Evolutionary conservation across 192 early-diverging fungal genomes (phyloP).

Genomic region (Entomortierella parvispora): DNA sequence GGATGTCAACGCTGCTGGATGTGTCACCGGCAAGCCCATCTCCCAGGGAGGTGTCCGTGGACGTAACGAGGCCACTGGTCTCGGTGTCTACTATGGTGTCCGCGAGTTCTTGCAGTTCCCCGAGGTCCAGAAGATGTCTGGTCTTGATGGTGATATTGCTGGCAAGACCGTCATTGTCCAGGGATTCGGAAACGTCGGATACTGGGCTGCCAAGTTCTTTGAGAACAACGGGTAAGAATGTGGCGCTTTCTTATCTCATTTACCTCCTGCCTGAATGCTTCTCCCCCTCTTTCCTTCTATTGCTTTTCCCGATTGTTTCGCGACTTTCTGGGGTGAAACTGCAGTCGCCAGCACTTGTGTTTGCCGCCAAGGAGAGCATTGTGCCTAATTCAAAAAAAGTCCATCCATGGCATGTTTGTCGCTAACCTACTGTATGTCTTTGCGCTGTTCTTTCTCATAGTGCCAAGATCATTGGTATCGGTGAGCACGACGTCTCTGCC

Average conservation of each 20-base stretch:
- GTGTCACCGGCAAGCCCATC: conserved; percentile 86
- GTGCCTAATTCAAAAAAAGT: too few species aligned
- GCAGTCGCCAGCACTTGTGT: too few species aligned
- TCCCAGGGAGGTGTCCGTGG: conserved; percentile 84
- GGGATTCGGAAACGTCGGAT: conserved; percentile 89
- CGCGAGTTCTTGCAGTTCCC: conserved; percentile 82
- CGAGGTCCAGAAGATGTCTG: conserved; percentile 79
- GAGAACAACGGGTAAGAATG: conserved; percentile 66
- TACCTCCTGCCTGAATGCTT: neutral
- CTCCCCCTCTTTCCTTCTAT: neutral
- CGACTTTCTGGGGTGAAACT: too few species aligned
- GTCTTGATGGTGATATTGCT: conserved; percentile 66
- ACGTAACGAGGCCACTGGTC: conserved; percentile 83
- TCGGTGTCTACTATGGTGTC: conserved; percentile 85
- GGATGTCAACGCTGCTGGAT: conserved; percentile 84
- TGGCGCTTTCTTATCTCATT: neutral
- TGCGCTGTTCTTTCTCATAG: conserved; percentile 26
- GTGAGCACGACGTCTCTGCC: conserved; percentile 74
- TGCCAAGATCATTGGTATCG: conserved; percentile 79
- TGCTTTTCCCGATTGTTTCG: neutral
- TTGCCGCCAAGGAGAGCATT: too few species aligned
- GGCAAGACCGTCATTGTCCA: conserved; percentile 78
- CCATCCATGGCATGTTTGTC: too few species aligned
- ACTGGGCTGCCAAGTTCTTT: conserved; percentile 87
- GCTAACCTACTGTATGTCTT: neutral